Evolutionary conservation across 2,329 filamentous ascomycete genomes (phyloP).

Genomic region (Ceratocystis huliohia): DNA sequence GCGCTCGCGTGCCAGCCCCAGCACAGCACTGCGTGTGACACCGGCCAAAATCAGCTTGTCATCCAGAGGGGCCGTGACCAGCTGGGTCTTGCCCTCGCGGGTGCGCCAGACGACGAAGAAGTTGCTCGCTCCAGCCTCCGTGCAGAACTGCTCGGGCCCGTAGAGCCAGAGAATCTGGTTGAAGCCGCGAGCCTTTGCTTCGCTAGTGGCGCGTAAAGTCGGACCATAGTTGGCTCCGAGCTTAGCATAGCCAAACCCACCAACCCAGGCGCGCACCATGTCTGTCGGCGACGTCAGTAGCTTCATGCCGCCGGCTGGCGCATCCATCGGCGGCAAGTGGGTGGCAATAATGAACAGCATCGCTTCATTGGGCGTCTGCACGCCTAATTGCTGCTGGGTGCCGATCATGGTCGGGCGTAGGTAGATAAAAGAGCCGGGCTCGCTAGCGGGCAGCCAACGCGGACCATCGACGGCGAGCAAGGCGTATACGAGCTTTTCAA

Average conservation of each 20-base stretch:
- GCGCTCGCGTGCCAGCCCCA: slow-evolving; percentile 57
- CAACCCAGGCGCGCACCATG: slow-evolving; percentile 82
- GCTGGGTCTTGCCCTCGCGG: slow-evolving; percentile 47
- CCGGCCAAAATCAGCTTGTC: slow-evolving; percentile 78
- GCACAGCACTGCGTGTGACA: slow-evolving; percentile 68
- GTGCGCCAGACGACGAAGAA: slow-evolving; percentile 76
- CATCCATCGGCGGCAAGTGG: slow-evolving; percentile 47
- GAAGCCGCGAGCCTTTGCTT: slow-evolving; percentile 61
- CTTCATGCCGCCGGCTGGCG: slow-evolving; percentile 47
- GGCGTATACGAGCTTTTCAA: slow-evolving; percentile 60
- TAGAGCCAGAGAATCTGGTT: slow-evolving; percentile 94
- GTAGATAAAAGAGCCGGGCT: slow-evolving; percentile 64
- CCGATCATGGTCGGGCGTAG: slow-evolving; percentile 79
- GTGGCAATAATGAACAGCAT: slow-evolving; percentile 70
- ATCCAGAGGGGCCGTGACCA: slow-evolving; percentile 73
- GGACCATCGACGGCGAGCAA: slow-evolving; percentile 60
- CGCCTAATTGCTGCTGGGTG: slow-evolving; percentile 65
- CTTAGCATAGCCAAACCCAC: slow-evolving; percentile 85
- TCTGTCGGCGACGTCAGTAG: slow-evolving; percentile 70
- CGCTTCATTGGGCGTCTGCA: slow-evolving; percentile 69
- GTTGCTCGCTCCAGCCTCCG: slow-evolving; percentile 83
- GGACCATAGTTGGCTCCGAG: slow-evolving; percentile 91
- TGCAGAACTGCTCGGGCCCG: slow-evolving; percentile 62
- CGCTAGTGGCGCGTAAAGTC: slow-evolving; percentile 61
- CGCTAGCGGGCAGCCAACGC: slow-evolving; percentile 64